A percentile compares a stretch with the other conserved stretches of the same genome.
These are phyloP conservation scores for Acrocalymma vagum DNA, from an alignment of 2,329 filamentous ascomycete species.

Conservation along the genomic window DNA sequence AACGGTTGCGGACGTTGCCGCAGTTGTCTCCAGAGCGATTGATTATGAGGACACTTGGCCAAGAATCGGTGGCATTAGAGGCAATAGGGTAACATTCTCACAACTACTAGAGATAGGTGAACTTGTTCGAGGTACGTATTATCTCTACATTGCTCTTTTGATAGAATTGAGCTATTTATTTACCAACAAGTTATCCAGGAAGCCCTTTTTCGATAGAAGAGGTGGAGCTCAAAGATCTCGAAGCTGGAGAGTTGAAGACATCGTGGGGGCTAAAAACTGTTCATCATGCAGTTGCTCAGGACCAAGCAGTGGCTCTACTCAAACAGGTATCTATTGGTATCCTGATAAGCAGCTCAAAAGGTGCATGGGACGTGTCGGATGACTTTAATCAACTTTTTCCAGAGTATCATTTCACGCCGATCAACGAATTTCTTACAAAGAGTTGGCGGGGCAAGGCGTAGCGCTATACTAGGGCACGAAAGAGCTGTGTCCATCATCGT, in stretches of 20 bases:
- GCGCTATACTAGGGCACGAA: too few species aligned
- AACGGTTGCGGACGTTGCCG: slow-evolving; percentile 17
- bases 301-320: slow-evolving; percentile 39
- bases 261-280: slow-evolving; percentile 47
- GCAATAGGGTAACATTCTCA: slow-evolving; percentile 9
- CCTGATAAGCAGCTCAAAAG: slow-evolving; percentile 47
- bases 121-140: slow-evolving; percentile 14
- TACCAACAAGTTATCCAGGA: slow-evolving; percentile 40
- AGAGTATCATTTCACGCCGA: slow-evolving; percentile 49
- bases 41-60: slow-evolving; percentile 21
- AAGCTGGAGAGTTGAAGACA: slow-evolving; percentile 46
- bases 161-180: not conserved
- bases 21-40: slow-evolving; percentile 11
- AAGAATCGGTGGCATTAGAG: slow-evolving; percentile 15
- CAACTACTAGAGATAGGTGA: slow-evolving; percentile 14
- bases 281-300: slow-evolving; percentile 38
- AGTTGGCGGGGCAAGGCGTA: slow-evolving; percentile 47
- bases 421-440: slow-evolving; percentile 48
- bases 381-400: slow-evolving; percentile 54
- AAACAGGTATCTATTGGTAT: slow-evolving; percentile 48
- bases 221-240: slow-evolving; percentile 55
- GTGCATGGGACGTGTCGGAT: slow-evolving; percentile 51
- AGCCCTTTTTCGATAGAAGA: slow-evolving; percentile 51
- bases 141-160: not conserved
- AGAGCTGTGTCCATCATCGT: too few species aligned